Evolutionary conservation across 129 eudicot species (phyloP).

Genomic region (Solidago caesia): DNA sequence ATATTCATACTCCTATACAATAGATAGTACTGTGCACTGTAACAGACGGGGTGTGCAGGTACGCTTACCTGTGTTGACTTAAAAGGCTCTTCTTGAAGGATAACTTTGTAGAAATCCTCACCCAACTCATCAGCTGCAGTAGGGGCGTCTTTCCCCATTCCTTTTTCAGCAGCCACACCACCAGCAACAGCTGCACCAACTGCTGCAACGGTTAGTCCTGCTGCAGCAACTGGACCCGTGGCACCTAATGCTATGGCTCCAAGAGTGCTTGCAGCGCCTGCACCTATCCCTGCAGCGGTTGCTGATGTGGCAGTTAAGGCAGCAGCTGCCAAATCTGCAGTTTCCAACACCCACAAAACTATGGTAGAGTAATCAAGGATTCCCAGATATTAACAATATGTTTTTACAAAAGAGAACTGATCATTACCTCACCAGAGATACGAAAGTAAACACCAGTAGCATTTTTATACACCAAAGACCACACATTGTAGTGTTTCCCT

Average conservation of each 20-base stretch:
- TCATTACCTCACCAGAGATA: too few species aligned
- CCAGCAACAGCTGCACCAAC: slow-evolving; percentile 88
- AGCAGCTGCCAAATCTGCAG: slow-evolving; percentile 76
- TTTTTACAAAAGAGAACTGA: too few species aligned
- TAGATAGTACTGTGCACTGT: not conserved
- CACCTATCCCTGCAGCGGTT: slow-evolving; percentile 83
- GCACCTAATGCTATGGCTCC: slow-evolving; percentile 85
- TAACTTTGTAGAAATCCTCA: slow-evolving; percentile 86
- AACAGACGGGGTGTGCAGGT: not conserved
- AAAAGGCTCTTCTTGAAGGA: slow-evolving; percentile 91
- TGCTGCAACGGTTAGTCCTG: slow-evolving; percentile 73
- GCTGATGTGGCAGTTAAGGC: slow-evolving; percentile 78
- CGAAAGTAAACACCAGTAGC: too few species aligned
- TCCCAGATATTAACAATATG: slow-evolving; percentile 41
- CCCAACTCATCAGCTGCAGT: slow-evolving; percentile 80
- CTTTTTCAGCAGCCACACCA: slow-evolving; percentile 72
- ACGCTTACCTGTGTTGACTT: slow-evolving; percentile 71
- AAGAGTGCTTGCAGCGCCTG: slow-evolving; percentile 80
- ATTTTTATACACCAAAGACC: too few species aligned
- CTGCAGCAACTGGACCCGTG: slow-evolving; percentile 72
- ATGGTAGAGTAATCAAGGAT: slow-evolving; percentile 85
- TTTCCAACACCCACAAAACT: slow-evolving; percentile 86
- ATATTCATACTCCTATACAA: too few species aligned
- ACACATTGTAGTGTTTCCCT: too few species aligned
- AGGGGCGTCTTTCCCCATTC: slow-evolving; percentile 69